Evolutionary conservation across 441 rosid species (phyloP), one percentile per base, ranked within the genome.

Genomic region (Pelargonium fulgidum): DNA sequence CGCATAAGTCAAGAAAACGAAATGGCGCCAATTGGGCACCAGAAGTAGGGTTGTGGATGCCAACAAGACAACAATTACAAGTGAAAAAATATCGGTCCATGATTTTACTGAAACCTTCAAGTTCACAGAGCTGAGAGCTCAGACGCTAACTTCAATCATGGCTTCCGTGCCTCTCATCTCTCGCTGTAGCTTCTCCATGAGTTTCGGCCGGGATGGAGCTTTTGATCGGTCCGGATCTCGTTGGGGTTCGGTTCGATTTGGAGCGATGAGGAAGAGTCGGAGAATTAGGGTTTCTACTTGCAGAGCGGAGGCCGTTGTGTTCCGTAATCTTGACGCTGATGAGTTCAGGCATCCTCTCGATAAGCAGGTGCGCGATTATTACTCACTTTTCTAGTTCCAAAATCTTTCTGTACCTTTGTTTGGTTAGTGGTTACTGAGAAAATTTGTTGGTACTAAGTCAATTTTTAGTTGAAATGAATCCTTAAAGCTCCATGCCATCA

Each of bases 311-410:
- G 78, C 84, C 61, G 77, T 86, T 19, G 83, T 84, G 77, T 88
- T 93, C 75, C 89, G 90, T 52, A 81, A 89, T 68, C 98, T 93
- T 62, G 97, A 93, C 61, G 96, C 96, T 19, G 98, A 93, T 83
- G 98, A 91, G 81, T 91, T 93, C 61, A 83, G 97, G 11, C 98
- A 91, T 76, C 96, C 97, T 70, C 84, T 91, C 2, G 97, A 93
- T 78, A 88, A 88, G 62, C 97, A 93, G 97, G 98, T 92, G 20
- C 0, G 47, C 1, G 26, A 44, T 44, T 44, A 44, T 44, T 10
- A 7, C 29, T 3, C 10, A 65, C 17, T 19, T 64, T 10, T 4
- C n/a, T 13, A 9, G 11, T 39, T 3, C 12, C 47, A 44, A 44
- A 7, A 44, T 9, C 11, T 44, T 44, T 44, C 33, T 1, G 33